A percentile compares a stretch with the other conserved stretches of the same genome.
phyloP scores from a whole-genome alignment of 2,329 filamentous ascomycete genomes.

The Teratosphaeria pseudoeucalypti region DNA sequence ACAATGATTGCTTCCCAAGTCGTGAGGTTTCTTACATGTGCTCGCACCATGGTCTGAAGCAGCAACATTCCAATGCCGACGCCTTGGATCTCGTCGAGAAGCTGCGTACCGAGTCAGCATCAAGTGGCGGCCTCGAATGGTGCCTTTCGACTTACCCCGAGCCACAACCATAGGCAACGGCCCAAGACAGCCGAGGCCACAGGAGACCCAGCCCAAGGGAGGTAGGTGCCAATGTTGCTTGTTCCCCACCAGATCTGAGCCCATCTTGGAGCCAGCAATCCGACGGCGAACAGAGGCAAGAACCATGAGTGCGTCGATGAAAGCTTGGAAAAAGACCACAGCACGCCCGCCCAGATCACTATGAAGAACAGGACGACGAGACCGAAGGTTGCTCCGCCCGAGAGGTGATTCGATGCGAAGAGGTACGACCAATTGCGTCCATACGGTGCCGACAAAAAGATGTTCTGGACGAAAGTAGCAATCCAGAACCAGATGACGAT shows the following conservation, averaged over 20 bases:
- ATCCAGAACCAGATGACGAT: constrained; percentile 50
- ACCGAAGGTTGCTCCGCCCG: constrained; percentile 46
- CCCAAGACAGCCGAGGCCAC: constrained; percentile 46
- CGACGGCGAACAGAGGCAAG: constrained; percentile 56
- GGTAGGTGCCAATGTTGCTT: constrained; percentile 45
- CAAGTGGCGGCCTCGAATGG: not conserved
- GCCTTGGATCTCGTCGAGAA: constrained; percentile 54
- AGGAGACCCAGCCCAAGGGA: constrained; percentile 52
- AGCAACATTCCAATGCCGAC: constrained; percentile 56
- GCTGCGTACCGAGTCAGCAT: constrained; percentile 8
- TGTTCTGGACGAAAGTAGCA: constrained; percentile 47
- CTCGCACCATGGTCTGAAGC: constrained; percentile 47
- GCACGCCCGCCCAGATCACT: constrained; percentile 44
- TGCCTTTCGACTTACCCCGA: constrained; percentile 32
- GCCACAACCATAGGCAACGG: constrained; percentile 50
- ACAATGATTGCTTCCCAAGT: not conserved
- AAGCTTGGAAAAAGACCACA: constrained; percentile 44
- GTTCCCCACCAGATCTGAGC: constrained; percentile 58
- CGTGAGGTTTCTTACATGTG: constrained; percentile 42
- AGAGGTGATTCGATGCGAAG: constrained; percentile 47
- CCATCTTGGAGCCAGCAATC: constrained; percentile 55
- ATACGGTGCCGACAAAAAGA: constrained; percentile 56
- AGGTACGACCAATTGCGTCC: constrained; percentile 58
- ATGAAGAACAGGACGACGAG: constrained; percentile 48
- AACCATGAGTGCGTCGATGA: constrained; percentile 55